Base-by-base conservation (phyloP, 2,329 filamentous ascomycete genomes). In the Fusarium equiseti region DNA sequence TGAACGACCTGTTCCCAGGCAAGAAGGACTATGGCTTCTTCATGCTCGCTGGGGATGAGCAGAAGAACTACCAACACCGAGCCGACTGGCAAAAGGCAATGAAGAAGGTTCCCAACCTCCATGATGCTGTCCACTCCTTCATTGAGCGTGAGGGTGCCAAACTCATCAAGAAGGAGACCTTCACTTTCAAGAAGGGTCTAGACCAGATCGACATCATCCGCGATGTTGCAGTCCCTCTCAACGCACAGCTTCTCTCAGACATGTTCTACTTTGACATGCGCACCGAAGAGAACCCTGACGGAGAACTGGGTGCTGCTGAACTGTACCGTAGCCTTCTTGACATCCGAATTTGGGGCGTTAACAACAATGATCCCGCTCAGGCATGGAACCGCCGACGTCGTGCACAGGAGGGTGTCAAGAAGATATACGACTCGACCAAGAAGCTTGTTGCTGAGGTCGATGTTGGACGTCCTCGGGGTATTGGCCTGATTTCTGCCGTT, bases 201-300 rank as follows among this genome's bases (percentile, higher is more conserved):
- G 74, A 78, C 62, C 81, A 83, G 68, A 75, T 84, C 29, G 82
- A 84, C 50, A 67, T 84, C 22, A 77, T 84, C 56, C 81, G 82
- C 15, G 87, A 90, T 51, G 84, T 91, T 16, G 87, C 86, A 18
- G 89, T 90, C 64, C 86, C 89, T 13, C 80, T 86, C 2, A 88
- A 88, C 7, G 84, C 88, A 5, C 80, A 84, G 45, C 84, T 87
- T 73, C 81, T 89, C 3, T 84, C 87, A 0, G 85, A 89, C 44
- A 79, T 88, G 15, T 88, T 89, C 76, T 88, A 87, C 55, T 80
- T 90, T 35, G 89, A 89, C 5, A 73, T 91, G 31, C 87, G 88
- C 70, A 86, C 84, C 0, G 78, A 82, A 0, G 82, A 88, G 70
- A 84, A 86, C 22, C 88, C 88, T 0, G 79, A 80, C 12, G 88